Evolutionary conservation across 1,139 yeast genomes (phyloP), one percentile per base, ranked within the genome.

Genomic region (Saccharomyces hybrid): DNA sequence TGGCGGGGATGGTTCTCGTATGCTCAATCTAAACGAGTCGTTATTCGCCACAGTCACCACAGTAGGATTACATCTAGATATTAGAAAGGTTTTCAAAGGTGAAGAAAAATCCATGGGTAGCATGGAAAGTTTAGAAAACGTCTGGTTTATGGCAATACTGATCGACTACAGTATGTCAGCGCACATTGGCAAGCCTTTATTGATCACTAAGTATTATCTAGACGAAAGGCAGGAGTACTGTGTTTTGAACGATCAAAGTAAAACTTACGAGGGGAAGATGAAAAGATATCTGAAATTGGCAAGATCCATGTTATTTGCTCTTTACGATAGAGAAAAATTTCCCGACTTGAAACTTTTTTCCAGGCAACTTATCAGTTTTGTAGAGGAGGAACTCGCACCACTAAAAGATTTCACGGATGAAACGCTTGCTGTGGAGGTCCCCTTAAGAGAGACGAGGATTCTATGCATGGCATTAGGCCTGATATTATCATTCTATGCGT

Each of bases 21-120:
- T 60, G 6, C 51, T 60, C 5, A 52, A 53, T 7, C 31, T 67
- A 1, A 56, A 63, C 8, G 62, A 60, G 28, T 46, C 56, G 1
- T 60, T 71, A 19, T 54, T 66, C 2, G 55, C 57, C 19, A 63
- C 68, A 55, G 67, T 71, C 0, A 44, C 66, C 5, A 50, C 62
- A 0, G 52, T 72, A 54, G 74, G 75, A 1, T 56, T 73, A n/a
- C 64, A 71, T 50, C 57, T 61, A 14, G 61, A 71, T 51, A 63
- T 70, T 13, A 61, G 61, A 8, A 38, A 47, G 2, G 26, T 67
- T 1, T 70, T 65, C 48, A 14, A 54, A 1, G 56, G 51, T 8
- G 62, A 64, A 29, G 60, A 62, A 14, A 16, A 52, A 2, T 16
- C 52, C 1, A 60, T 62, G 2, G 70, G 72, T 2, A 57, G 55